Evolutionary conservation across 164 flowering plant species (phyloP), one percentile per base, ranked within the genome.

Genomic region (Brasenia schreberi): DNA sequence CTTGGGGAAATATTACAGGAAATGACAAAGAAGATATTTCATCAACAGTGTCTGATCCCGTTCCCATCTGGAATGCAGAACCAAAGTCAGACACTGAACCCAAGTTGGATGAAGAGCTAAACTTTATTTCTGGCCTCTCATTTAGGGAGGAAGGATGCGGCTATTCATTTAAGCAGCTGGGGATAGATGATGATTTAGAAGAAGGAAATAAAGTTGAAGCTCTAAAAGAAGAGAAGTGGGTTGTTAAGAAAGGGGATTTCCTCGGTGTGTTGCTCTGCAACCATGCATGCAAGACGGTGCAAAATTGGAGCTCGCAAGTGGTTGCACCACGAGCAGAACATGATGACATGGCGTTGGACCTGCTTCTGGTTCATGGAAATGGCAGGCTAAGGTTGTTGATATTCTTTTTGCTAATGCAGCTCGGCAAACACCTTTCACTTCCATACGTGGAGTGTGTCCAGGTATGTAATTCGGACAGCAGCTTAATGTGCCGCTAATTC

Each of bases 21-120:
- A 77, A 88, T 63, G 99, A 95, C 73, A 91, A 79, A 76, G 99
- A 95, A 66, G 97, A 95, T 76, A 95, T 88, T 49, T 95, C 99
- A 49, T 95, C 99, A 58, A 95, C 99, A 71, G 72, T 92, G 80
- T 95, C 99, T n/a, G 97, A 95, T 80, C 99, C 97, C 5, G 96
- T 96, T 66, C 99, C 99, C 16, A 87, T 89, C 42, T 95, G 99
- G 99, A 97, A 95, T 79, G 77, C 92, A 19, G 99, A 89, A 77
- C 99, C 99, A 53, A 89, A 85, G 79, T 94, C 96, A 96, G 99
- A 95, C 27, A 43, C 82, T 42, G 97, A 92, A 68, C 81, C 85
- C 64, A 79, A 77, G 62, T 94, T 96, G 97, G 84, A 81, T 69
- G 53, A 62, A 33, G 71, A 69, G 56, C 63, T 18, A 27, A 45